Evolutionary conservation across 2,329 filamentous ascomycete species (phyloP), one percentile per base, ranked within the genome.

Genomic region (Aspergillus costaricaensis): DNA sequence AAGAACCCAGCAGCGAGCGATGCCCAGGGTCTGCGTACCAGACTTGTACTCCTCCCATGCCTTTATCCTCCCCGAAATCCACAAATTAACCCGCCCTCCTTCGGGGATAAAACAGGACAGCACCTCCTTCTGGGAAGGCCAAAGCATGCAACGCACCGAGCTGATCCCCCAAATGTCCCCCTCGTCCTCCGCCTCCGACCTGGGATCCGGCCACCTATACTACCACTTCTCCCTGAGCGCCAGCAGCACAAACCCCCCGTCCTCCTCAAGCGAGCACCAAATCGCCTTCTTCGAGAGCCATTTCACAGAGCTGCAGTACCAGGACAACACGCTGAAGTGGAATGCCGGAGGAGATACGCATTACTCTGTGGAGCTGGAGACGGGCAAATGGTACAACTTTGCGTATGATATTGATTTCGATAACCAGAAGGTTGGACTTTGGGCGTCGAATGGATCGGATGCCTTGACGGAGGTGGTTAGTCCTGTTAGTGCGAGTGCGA

Each of bases 221-320:
- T 91, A 91, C 75, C 89, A 91, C 75, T 91, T 91, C 77, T 87
- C 83, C 61, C 83, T 91, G 65, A 86, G 84, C 80, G 81, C 84
- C 49, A 80, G 76, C 14, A 79, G 78, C 47, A 81, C 77, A 17
- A 90, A 91, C 69, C 79, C 86, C 0, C 89, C 89, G 0, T 83
- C 81, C 43, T 77, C 82, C 4, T 82, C 80, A 10, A 83, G 87
- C 57, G 88, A 91, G 79, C 89, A 91, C 74, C 88, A 91, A 76
- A 80, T 86, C 56, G 79, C 76, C 64, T 86, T 85, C 71, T 85
- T 86, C 56, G 76, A 74, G 86, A 77, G 88, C 72, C 88, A 91
- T 76, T 91, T 91, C 75, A 91, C 88, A 12, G 89, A 91, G 79
- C 77, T 91, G 73, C 91, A 91, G 79, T 85, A 85, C 59, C 89